Percentiles rank a stretch among this genome's conserved stretches.
Evolutionary conservation across 331 rosid genomes (phyloP).

Genomic region (Erythrophleum ivorense): DNA sequence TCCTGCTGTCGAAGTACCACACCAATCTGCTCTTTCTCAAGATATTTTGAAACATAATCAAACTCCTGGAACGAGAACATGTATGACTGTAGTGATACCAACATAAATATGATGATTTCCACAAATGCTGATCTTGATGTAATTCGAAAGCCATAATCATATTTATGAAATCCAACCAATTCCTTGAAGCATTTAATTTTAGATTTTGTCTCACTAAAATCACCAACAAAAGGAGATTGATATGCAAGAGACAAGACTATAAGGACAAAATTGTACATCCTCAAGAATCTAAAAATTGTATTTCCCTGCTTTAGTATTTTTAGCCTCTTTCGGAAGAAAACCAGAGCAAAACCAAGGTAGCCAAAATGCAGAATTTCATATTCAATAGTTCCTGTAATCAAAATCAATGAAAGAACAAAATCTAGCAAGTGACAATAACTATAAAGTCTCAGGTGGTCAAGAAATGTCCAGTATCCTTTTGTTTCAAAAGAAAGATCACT

Average conservation of each 20-base stretch:
- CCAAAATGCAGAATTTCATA: constrained; percentile 94
- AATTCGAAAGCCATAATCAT: constrained; percentile 90
- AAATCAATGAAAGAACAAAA: constrained; percentile 83
- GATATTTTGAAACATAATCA: constrained; percentile 77
- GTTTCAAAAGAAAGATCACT: constrained; percentile 94
- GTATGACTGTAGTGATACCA: constrained; percentile 86
- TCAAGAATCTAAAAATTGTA: constrained; percentile 72
- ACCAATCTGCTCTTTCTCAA: constrained; percentile 95
- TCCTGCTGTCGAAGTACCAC: constrained; percentile 85
- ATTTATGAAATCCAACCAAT: constrained; percentile 84
- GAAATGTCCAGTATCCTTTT: constrained; percentile 92
- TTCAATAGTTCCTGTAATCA: constrained; percentile 94
- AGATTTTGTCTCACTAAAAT: constrained; percentile 57
- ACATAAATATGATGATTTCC: constrained; percentile 86
- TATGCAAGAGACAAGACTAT: constrained; percentile 90
- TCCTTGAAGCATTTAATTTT: constrained; percentile 62
- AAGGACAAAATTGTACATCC: constrained; percentile 79
- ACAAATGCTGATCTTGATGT: constrained; percentile 90
- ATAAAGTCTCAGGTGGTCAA: constrained; percentile 88
- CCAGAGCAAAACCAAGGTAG: constrained; percentile 90
- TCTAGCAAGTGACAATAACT: constrained; percentile 87
- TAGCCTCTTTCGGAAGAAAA: constrained; percentile 82
- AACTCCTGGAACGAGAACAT: constrained; percentile 87
- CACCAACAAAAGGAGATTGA: constrained; percentile 90
- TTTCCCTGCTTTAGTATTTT: constrained; percentile 87